Evolutionary conservation across 176 grass and related monocot genomes (phyloP), one percentile per base, ranked within the genome.

Genomic region (Panicum miliaceum): DNA sequence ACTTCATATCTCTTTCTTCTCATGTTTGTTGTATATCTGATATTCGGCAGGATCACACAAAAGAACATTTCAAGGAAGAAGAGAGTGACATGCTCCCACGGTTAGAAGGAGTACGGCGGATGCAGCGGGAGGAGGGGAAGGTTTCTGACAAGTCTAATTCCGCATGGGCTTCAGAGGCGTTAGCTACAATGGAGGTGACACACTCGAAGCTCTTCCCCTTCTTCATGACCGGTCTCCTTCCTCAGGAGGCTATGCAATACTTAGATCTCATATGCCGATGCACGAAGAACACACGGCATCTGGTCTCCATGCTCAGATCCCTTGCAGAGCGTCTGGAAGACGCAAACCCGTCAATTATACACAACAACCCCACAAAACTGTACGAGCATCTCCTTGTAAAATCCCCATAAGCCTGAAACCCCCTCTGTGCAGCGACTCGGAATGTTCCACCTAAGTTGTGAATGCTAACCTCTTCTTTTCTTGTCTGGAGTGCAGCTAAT

Each of bases 171-270:
- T 91, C 92, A 0, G 87, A 94, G 60, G 72, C 88, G 0, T 64
- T 96, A 67, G 65, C 37, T 68, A 75, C 76, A 13, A 99, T 93
- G 81, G 96, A 96, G 81, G 83, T 85, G 64, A 99, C 90, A 18
- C 96, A 99, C 82, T 99, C 93, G 4, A 89, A 79, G 50, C 93
- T 96, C 77, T 96, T 99, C 58, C 84, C 96, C 11, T 94, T 96
- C 82, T 95, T 99, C 89, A 94, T 99, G 88, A 92, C 96, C 4
- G 93, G 96, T 14, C 93, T 99, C 47, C 78, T 94, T 56, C 96
- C 96, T 0, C 87, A 96, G 40, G 96, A 99, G 90, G 93, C 96
- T 8, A 68, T 99, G 90, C 88, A 89, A 37, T 99, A 99, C 51
- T 62, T 99, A 3, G 96, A 92, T 60, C 68, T 99, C 15, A 60